A percentile compares a stretch with the other conserved stretches of the same genome.
These are phyloP conservation scores for Botrytis squamosa DNA, from an alignment of 2,329 filamentous ascomycete genomes.

Conservation along the genomic window DNA sequence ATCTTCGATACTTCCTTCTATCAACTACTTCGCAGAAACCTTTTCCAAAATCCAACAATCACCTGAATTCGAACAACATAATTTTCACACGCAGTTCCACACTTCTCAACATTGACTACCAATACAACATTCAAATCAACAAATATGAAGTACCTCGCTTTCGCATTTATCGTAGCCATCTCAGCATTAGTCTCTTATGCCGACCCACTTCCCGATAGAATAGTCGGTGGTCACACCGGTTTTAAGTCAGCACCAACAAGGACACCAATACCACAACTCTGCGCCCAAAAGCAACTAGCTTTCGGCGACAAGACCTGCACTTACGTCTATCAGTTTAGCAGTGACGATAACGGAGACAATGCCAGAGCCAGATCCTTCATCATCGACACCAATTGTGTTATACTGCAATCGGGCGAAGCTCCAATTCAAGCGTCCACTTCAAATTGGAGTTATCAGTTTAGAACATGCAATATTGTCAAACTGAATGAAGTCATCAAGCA, in stretches of 20 bases:
- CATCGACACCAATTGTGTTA: background rate
- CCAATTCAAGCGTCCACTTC: background rate
- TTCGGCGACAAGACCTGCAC: background rate
- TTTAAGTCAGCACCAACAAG: background rate
- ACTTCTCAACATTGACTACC: background rate
- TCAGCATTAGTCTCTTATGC: background rate
- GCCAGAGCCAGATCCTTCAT: background rate
- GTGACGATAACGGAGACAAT: background rate
- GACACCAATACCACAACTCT: conserved; percentile 3
- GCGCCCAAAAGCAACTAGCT: background rate
- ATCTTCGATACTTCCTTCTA: background rate
- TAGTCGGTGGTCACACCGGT: background rate
- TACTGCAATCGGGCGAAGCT: background rate
- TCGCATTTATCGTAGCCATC: background rate
- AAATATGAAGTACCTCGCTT: background rate
- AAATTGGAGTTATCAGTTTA: background rate
- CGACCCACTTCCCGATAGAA: background rate
- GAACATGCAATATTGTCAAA: background rate
- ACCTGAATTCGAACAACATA: background rate
- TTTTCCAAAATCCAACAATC: background rate
- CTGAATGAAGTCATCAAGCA: background rate
- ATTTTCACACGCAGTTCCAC: background rate
- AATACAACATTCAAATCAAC: background rate
- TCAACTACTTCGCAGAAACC: background rate
- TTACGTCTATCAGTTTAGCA: background rate